Base-by-base conservation (phyloP, 2,329 filamentous ascomycete genomes). In the Drechslerella dactyloides region DNA sequence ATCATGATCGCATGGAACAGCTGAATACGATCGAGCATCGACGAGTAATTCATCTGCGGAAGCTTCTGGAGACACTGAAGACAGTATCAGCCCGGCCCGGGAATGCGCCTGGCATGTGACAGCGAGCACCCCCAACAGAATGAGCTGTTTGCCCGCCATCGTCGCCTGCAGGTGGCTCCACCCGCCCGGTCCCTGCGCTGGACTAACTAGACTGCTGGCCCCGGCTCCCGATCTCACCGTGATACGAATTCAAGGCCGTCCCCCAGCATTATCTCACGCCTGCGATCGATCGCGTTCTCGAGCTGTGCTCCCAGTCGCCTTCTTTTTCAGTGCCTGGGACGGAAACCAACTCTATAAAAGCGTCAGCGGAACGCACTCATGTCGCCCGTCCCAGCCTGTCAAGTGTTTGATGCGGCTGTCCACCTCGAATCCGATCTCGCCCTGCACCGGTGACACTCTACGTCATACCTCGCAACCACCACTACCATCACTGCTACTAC, bases 401-500 rank as follows among this genome's bases (percentile, higher is more conserved):
- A 42, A 6, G 5, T 6, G 37, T 42, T 42, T 42, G 37, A 42
- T 42, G 37, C 37, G 37, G n/a, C 37, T 4, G 13, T 42, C 37
- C 3, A 33, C 27, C 8, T n/a, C n/a, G n/a, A n/a, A n/a, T n/a
- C n/a, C n/a, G n/a, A n/a, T n/a, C n/a, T 3, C 27, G 27, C 27
- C 27, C n/a, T 42, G 37, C 13, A 17, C 37, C 37, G 37, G 37
- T 42, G 37, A 51, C 46, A 21, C 23, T 51, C 15, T 51, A 51
- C 46, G 46, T 51, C 46, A 51, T 51, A 51, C 6, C 44, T 17
- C 33, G 33, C 19, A n/a, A n/a, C n/a, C n/a, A n/a, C n/a, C n/a
- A n/a, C n/a, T n/a, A n/a, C 27, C 27, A 33, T 4, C 27, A 33
- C 27, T 33, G 5, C 23, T 58, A 60, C 48, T 42, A 60, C n/a